Evolutionary conservation across 2,329 filamentous ascomycete species (phyloP), one percentile per base, ranked within the genome.

Genomic region (Phialophora verrucosa): DNA sequence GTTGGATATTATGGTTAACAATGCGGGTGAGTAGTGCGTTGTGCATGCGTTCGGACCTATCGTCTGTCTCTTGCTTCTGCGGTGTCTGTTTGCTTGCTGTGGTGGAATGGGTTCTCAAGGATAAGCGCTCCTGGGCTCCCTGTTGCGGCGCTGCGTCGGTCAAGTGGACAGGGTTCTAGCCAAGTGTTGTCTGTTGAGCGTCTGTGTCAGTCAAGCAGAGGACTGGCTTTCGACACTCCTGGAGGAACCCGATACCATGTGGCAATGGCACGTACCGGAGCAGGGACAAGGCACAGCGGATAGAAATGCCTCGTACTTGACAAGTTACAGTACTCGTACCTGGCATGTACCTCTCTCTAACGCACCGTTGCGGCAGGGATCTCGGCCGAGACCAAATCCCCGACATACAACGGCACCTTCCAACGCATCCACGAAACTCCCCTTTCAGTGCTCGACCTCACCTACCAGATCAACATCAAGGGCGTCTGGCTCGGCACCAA

Each of bases 401-500:
- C 23, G 11, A n/a, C 20, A 20, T 61, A 60, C 59, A 27, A 23
- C 17, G 66, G 61, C 50, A 4, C n/a, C 1, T 38, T 55, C 31
- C 42, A 11, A 6, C 63, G 66, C 10, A 66, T 63, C 31, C 66
- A 69, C 60, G 66, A 69, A 38, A 66, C 63, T 0, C 25, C 51
- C 38, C 56, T 66, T 1, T 54, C 38, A 7, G 47, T 55, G 3
- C 66, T 69, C 31, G 67, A 72, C 58, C 49, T n/a, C 6, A 67
- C 61, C n/a, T 53, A 69, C 31, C 62, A 55, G 17, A 71, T 82
- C 23, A 82, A 82, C 60, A 68, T 69, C 6, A 76, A 77, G 44
- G 79, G 78, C 2, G 76, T 79, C 6, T 82, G 78, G 69, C 70
- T 81, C 5, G 79, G 80, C 14, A 79, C 78, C 58, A 81, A 81